Base-by-base conservation (phyloP, 2,329 filamentous ascomycete genomes). In the Zymoseptoria crescenta region DNA sequence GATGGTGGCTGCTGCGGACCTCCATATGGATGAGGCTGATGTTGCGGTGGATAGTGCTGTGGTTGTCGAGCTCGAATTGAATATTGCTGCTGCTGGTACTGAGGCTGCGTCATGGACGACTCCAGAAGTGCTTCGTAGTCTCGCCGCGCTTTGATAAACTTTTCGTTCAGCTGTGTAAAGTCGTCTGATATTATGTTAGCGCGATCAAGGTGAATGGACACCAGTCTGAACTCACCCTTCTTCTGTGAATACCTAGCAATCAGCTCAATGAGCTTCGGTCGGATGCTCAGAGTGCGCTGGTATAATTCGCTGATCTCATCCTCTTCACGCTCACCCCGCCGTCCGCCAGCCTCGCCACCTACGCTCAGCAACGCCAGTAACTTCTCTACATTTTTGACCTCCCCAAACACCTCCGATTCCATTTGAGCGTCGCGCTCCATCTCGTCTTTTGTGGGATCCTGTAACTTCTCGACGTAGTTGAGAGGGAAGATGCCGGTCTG, bases 191-290 rank as follows among this genome's bases (percentile, higher is more conserved):
- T 19, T 59, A 9, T 27, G 28, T 54, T 52, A 49, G 28, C 52
- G n/a, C 48, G 20, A 4, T 9, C 28, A 16, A 19, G 16, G 20
- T 30, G 6, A 7, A 29, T 6, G 21, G 16, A 7, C 24, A 13
- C 9, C 49, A 30, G 27, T 9, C 54, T n/a, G 13, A 49, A 59
- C 72, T 66, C 77, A 93, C 91, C 92, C 77, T 99, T 99, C 83
- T 96, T 97, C 73, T 99, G 94, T 8, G 94, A 97, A 73, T 99
- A 99, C 74, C 97, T 97, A 63, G 95, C 94, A 72, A 99, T 99
- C 54, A 99, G 79, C 77, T 97, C 95, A 72, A 99, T 97, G 62
- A 99, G 79, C 78, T 99, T 99, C 10, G 94, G 94, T 30, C 94
- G 84, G 69, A 99, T 99, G 3, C 92, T 89, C 64, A 97, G 76